Conservation (phyloP, 2,329 filamentous ascomycete species). For the Dothiorella sarmentorum region DNA sequence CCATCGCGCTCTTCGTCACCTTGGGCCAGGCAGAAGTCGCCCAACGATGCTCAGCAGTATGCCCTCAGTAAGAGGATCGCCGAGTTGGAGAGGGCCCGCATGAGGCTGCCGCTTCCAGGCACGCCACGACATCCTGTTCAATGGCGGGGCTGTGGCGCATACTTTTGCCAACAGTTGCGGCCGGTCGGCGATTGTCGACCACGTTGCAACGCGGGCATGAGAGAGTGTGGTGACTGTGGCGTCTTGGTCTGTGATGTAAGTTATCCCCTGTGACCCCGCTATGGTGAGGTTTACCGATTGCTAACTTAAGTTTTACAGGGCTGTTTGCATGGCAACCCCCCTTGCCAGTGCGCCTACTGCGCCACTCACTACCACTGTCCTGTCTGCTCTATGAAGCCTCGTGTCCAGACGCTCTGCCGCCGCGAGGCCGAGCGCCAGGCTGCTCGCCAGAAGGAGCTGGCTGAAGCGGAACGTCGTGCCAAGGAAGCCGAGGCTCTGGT, state of each 20-base stretch:
- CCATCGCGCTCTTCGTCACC: conserved; percentile 28
- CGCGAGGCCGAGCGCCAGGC: conserved; percentile 14
- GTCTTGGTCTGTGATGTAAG: conserved; percentile 43
- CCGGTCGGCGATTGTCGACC: conserved; percentile 38
- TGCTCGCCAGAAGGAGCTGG: neutral
- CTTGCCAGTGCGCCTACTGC: conserved; percentile 39
- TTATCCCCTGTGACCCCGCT: neutral
- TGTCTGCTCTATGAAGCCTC: conserved; percentile 32
- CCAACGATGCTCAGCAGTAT: conserved; percentile 23
- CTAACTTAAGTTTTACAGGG: conserved; percentile 22
- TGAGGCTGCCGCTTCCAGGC: conserved; percentile 35
- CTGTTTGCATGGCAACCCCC: conserved; percentile 30
- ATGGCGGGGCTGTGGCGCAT: conserved; percentile 43
- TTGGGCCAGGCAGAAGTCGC: conserved; percentile 27
- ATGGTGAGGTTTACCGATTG: conserved; percentile 19
- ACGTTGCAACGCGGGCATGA: conserved; percentile 35
- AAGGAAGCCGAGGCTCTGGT: conserved; percentile 12
- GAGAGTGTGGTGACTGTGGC: conserved; percentile 38
- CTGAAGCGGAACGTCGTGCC: neutral
- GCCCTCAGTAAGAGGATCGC: conserved; percentile 3
- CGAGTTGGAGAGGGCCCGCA: conserved; percentile 10
- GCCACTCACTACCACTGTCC: conserved; percentile 40
- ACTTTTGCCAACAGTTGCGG: conserved; percentile 40
- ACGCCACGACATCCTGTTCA: conserved; percentile 41
- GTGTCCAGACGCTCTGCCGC: conserved; percentile 33